Percentiles rank a stretch among this genome's conserved stretches.
These are phyloP conservation scores for Backusella luteola DNA, from an alignment of 192 early-diverging fungal species.

Conservation along the genomic window DNA sequence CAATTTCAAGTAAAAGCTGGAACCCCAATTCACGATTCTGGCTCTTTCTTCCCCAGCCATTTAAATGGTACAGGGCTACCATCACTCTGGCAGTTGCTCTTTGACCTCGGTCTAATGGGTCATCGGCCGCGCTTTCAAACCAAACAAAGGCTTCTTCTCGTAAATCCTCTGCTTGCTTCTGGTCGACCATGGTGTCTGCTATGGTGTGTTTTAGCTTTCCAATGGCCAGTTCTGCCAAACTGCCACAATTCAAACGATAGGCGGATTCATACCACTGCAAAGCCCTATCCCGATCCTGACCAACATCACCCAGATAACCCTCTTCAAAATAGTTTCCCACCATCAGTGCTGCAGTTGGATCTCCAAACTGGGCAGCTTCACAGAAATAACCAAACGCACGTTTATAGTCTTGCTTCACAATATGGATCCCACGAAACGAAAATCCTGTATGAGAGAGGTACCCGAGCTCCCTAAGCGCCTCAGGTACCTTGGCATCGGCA, in stretches of 20 bases:
- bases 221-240: conserved; percentile 28
- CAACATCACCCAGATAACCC: conserved; percentile 12
- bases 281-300: conserved; percentile 16
- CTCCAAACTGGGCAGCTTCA: conserved; percentile 21
- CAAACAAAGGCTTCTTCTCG: conserved; percentile 10
- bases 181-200: background rate
- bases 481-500: conserved; percentile 17
- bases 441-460: conserved; percentile 28
- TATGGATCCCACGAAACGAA: background rate
- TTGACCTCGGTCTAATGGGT: background rate
- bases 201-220: conserved; percentile 21
- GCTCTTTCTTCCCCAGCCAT: conserved; percentile 28
- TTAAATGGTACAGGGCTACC: conserved; percentile 30
- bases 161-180: conserved; percentile 12
- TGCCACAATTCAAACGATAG: conserved; percentile 9
- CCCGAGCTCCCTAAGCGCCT: conserved; percentile 19
- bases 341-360: conserved; percentile 27
- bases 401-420: conserved; percentile 29
- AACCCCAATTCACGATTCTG: conserved; percentile 20
- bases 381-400: conserved; percentile 28
- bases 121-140: conserved; percentile 8
- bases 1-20: conserved; percentile 13
- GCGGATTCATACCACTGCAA: conserved; percentile 27
- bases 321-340: conserved; percentile 34
- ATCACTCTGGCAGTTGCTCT: conserved; percentile 17